These are phyloP conservation scores for Brasenia schreberi DNA, from an alignment of 164 flowering plant species.

Conservation along the genomic window DNA sequence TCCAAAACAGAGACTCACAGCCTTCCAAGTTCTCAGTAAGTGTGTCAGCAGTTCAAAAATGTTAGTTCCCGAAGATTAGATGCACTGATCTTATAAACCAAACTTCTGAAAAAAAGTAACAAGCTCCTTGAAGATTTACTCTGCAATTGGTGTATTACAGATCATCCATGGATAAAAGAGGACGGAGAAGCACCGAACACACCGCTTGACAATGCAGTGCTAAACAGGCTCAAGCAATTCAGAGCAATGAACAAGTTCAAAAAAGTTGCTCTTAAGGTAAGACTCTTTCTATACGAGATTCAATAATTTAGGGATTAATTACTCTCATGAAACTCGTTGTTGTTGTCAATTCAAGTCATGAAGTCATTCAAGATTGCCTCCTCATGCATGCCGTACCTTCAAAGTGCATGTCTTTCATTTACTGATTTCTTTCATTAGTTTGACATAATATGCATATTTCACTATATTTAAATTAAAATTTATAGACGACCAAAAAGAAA, in stretches of 20 bases:
- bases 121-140: background rate
- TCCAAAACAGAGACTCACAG: constrained; percentile 74
- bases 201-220: constrained; percentile 89
- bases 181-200: constrained; percentile 96
- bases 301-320: no score
- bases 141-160: constrained; percentile 11
- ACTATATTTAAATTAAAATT: no score
- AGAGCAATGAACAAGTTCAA: constrained; percentile 89
- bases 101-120: background rate
- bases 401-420: no score
- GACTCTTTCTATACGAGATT: background rate
- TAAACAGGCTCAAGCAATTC: constrained; percentile 80
- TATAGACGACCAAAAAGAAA: no score
- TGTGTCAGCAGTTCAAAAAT: background rate
- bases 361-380: no score
- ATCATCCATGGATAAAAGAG: constrained; percentile 95
- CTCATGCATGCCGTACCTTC: no score
- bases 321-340: no score
- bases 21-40: constrained; percentile 79
- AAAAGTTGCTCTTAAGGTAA: constrained; percentile 87
- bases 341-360: no score
- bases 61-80: background rate
- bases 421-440: no score
- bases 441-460: no score
- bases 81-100: background rate